Evolutionary conservation across 163 green algal genomes (phyloP), one percentile per base, ranked within the genome.

Genomic region (Scenedesmus sp.): DNA sequence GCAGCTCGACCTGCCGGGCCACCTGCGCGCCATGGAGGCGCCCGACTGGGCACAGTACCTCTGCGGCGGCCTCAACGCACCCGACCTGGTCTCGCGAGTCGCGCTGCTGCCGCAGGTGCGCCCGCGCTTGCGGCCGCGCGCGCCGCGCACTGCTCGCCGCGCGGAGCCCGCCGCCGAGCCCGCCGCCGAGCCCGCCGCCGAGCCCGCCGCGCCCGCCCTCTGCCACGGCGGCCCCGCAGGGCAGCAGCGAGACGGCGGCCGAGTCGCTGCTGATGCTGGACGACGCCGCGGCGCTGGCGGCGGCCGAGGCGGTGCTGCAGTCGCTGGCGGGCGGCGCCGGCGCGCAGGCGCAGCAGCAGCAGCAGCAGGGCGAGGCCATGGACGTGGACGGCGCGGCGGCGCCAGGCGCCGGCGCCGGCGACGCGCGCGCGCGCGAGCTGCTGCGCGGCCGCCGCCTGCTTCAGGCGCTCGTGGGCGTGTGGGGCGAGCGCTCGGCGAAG

Each of bases 31-130:
- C 70, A 63, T 87, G 48, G 82, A 87, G 47, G 75, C 75, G 13
- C 70, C 81, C 29, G 80, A 85, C 44, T 85, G 83, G 79, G 78
- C 87, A 51, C 87, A 89, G 82, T 81, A 84, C 77, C 58, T 91
- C 22, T 50, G 77, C 29, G 78, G 81, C 5, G 86, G 86, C 3
- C 62, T 85, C 6, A 83, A 84, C 65, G 63, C 78, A 48, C 62
- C 45, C 33, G 71, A 87, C 42, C 70, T 88, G 36, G 51, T 88
- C 13, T 83, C 70, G 0, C 63, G 83, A 9, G 80, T 88, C n/a
- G 83, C 83, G 34, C 70, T 88, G 78, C 75, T 88, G 75, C 65
- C 79, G 13, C 79, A 81, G 54, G 67, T 77, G 45, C n/a, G 54
- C 2, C 39, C 39, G 10, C 39, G 6, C 39, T 47, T 47, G 39